Percentiles rank a stretch among this genome's conserved stretches.
These are phyloP conservation scores for Ambrosiella beaveri DNA, from an alignment of 2,329 filamentous ascomycete genomes.

Conservation along the genomic window DNA sequence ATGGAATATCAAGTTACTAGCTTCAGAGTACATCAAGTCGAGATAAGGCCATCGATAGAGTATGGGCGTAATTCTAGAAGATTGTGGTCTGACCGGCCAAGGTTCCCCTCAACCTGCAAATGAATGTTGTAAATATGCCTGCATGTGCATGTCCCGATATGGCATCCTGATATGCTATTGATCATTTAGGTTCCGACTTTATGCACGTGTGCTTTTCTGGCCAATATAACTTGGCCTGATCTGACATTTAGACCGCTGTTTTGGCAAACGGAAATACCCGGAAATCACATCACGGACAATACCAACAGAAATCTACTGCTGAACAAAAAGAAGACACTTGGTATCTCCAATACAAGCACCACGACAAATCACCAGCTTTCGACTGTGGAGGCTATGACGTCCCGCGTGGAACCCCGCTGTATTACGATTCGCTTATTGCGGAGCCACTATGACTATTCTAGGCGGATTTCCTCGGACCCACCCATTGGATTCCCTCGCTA, in stretches of 20 bases:
- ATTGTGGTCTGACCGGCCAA: not conserved
- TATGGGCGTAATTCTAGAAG: constrained; percentile 1
- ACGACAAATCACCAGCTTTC: too few relatives aligned
- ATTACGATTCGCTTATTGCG: constrained; percentile 8
- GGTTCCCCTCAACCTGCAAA: not conserved
- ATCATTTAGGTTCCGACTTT: not conserved
- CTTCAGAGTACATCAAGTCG: constrained; percentile 3
- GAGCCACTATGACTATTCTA: constrained; percentile 2
- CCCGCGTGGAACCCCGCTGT: not conserved
- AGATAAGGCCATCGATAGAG: constrained; percentile 5
- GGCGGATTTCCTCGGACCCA: not conserved
- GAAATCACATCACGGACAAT: not conserved
- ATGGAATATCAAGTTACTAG: constrained; percentile 4
- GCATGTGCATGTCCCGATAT: not conserved
- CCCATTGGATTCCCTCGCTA: not conserved
- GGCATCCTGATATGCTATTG: not conserved
- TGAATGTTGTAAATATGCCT: not conserved
- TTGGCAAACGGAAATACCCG: not conserved
- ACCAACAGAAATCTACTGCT: not conserved
- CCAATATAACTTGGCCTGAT: constrained; percentile 4
- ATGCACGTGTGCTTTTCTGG: not conserved
- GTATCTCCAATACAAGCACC: too few relatives aligned
- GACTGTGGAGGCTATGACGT: not conserved
- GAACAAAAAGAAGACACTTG: too few relatives aligned
- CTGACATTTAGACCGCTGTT: constrained; percentile 2